Evolutionary conservation across 1,284 basidiomycete genomes (phyloP).

Genomic region (Microbotryum saponariae): DNA sequence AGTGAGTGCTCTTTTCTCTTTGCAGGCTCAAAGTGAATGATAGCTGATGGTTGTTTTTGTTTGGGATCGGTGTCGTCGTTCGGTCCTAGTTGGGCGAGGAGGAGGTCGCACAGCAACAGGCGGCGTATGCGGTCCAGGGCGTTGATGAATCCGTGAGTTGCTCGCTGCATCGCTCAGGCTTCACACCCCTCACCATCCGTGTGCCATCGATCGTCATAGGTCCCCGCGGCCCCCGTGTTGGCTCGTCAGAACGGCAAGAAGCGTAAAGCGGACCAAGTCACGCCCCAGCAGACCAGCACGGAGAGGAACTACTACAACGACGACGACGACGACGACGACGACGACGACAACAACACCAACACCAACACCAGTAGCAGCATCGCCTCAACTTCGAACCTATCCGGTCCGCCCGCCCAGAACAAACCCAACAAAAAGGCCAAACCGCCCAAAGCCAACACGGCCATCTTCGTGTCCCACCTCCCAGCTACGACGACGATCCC

Average conservation of each 20-base stretch:
- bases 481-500: conserved; percentile 67
- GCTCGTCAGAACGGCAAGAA: conserved; percentile 50
- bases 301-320: conserved; percentile 55
- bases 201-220: conserved; percentile 45
- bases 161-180: neutral
- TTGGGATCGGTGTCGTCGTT: conserved; percentile 7
- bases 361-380: conserved; percentile 9
- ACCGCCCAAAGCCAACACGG: conserved; percentile 61
- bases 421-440: conserved; percentile 49
- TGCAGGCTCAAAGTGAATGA: too few relatives aligned
- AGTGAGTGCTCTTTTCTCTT: conserved; percentile 78
- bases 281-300: conserved; percentile 32
- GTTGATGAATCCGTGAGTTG: conserved; percentile 24
- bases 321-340: conserved; percentile 36
- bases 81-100: conserved; percentile 21
- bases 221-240: conserved; percentile 67
- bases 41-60: neutral
- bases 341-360: conserved; percentile 1
- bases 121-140: conserved; percentile 24
- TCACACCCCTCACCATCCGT: too few relatives aligned
- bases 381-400: conserved; percentile 35
- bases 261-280: conserved; percentile 53
- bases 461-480: conserved; percentile 80
- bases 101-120: conserved; percentile 16
- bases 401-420: conserved; percentile 33